Base-by-base conservation (phyloP, 2,329 filamentous ascomycete species). In the Fusarium newnesense region DNA sequence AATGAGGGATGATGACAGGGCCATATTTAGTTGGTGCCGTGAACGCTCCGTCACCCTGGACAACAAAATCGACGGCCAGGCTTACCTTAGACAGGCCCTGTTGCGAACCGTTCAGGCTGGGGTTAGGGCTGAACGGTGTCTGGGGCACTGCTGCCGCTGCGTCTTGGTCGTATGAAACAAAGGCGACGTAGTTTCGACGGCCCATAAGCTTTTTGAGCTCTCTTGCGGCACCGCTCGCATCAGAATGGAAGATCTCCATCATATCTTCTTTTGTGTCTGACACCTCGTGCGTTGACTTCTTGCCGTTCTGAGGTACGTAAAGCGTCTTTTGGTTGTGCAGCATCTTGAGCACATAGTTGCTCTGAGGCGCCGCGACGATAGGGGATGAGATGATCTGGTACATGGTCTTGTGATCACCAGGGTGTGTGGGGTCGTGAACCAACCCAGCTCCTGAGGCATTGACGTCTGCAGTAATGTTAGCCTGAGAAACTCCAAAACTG, bases 231-330 rank as follows among this genome's bases (percentile, higher is more conserved):
- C 96, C 96, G 60, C 92, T 94, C 21, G 96, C 94, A 77, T 99
- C 96, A 12, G 92, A 94, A 78, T 96, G 94, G 88, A 99, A 99
- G 75, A 99, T 97, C 85, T 99, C 96, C 93, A 99, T 97, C 96
- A 99, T 99, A 83, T 99, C 96, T 82, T 99, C 96, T 83, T 99
- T 98, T 52, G 96, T 99, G 81, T 99, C 96, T 4, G 92, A 93
- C 3, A 93, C 88, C 73, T 92, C 89, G 69, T 94, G 90, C 4
- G 88, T 92, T 2, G 93, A 91, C 73, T 90, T 89, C 64, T 94
- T 91, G 3, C 96, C 96, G 82, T 99, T 99, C 61, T 89, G 87
- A 0, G 96, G 96, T 61, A 99, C 88, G 81, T 98, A 99, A 34
- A 98, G 90, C 42, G 93, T 90, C 82, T 96, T 96, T 84, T 95